phyloP scores from a whole-genome alignment of 1,284 basidiomycete genomes.

The Mycena citricolor region DNA sequence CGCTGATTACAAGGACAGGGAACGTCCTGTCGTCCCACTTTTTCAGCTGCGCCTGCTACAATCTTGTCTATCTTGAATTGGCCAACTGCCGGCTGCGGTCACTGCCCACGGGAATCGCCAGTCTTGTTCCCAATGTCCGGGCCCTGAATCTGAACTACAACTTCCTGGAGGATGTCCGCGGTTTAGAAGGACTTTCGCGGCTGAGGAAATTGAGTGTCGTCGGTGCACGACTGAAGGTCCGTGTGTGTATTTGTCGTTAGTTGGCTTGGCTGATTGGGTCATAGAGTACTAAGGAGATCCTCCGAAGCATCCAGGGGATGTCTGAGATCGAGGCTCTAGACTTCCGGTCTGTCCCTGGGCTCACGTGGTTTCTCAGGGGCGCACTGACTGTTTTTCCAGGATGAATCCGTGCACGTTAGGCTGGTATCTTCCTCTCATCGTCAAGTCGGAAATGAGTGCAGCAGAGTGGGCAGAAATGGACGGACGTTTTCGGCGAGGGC shows the following conservation, averaged over 20 bases:
- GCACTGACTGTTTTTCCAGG: conserved; percentile 30
- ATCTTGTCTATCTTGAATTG: conserved; percentile 90
- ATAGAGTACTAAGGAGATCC: conserved; percentile 57
- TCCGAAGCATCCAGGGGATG: conserved; percentile 71
- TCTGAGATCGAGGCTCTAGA: conserved; percentile 84
- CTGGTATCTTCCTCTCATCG: conserved; percentile 87
- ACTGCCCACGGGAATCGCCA: conserved; percentile 70
- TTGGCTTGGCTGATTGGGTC: neutral
- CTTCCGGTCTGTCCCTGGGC: conserved; percentile 67
- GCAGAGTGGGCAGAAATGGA: conserved; percentile 74
- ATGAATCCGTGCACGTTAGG: conserved; percentile 96
- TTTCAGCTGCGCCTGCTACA: conserved; percentile 66
- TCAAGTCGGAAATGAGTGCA: conserved; percentile 36
- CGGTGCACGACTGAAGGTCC: conserved; percentile 71
- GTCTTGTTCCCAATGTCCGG: conserved; percentile 82
- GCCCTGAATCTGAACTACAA: conserved; percentile 96
- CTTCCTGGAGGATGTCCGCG: conserved; percentile 74
- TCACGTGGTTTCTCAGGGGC: conserved; percentile 10
- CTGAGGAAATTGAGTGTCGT: conserved; percentile 84
- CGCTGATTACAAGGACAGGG: conserved; percentile 30
- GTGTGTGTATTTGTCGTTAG: neutral
- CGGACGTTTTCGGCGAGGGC: conserved; percentile 79
- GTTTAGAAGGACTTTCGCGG: conserved; percentile 70
- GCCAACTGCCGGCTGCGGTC: conserved; percentile 84
- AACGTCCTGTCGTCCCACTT: conserved; percentile 44